These are phyloP conservation scores for Fusarium decemcellulare DNA, from an alignment of 2,329 filamentous ascomycete species.

Conservation along the genomic window DNA sequence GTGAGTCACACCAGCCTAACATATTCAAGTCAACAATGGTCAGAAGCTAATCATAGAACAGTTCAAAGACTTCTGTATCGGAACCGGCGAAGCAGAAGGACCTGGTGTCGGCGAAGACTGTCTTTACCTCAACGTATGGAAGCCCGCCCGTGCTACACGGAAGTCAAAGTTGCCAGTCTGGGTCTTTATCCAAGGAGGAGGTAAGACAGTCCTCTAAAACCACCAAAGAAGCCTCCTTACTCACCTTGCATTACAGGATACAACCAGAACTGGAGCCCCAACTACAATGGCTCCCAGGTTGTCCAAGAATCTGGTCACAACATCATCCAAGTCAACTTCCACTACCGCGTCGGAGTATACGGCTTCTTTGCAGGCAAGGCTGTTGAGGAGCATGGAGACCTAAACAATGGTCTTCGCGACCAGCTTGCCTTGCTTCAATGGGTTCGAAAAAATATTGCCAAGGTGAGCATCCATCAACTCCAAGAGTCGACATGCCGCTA, in stretches of 20 bases:
- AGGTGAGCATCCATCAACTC: not conserved
- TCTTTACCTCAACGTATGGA: slow-evolving; percentile 8
- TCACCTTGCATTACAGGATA: not conserved
- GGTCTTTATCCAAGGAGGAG: slow-evolving; percentile 6
- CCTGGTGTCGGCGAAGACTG: slow-evolving; percentile 2
- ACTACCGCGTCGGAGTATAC: slow-evolving; percentile 11
- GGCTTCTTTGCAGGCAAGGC: slow-evolving; percentile 3
- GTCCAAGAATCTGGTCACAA: not conserved
- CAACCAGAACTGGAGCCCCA: not conserved
- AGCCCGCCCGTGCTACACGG: not conserved
- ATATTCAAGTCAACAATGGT: not conserved
- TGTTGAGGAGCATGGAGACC: not conserved
- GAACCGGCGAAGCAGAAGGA: not conserved
- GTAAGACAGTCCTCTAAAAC: not conserved
- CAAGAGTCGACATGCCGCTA: not conserved
- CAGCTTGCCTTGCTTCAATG: not conserved
- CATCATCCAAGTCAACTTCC: slow-evolving; percentile 6
- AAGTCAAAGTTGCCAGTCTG: slow-evolving; percentile 10
- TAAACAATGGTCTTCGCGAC: slow-evolving; percentile 7
- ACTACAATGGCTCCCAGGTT: slow-evolving; percentile 6
- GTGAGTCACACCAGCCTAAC: not conserved
- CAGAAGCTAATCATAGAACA: not conserved
- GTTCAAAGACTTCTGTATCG: slow-evolving; percentile 3
- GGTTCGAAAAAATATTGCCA: slow-evolving; percentile 4
- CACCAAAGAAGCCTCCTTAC: not conserved